Evolutionary conservation across 2,329 filamentous ascomycete genomes (phyloP).

Genomic region (Apiospora phragmitis): DNA sequence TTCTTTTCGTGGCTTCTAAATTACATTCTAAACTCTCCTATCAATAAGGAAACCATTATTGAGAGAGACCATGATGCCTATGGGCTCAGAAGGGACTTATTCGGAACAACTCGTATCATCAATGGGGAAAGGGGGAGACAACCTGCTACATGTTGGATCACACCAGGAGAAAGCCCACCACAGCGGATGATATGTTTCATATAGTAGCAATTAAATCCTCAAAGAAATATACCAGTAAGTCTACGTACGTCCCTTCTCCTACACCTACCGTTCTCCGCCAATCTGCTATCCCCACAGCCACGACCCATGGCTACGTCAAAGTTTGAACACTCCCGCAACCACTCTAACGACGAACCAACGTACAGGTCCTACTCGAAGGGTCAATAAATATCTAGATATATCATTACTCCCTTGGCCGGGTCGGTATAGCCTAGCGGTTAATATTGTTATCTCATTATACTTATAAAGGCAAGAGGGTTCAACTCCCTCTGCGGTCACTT

Average conservation of each 20-base stretch:
- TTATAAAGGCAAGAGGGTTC: background rate
- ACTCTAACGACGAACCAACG: background rate
- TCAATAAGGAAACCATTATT: no score
- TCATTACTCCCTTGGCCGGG: background rate
- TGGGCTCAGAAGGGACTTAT: no score
- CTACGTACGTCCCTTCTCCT: background rate
- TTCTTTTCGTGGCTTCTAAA: background rate
- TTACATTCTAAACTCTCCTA: no score
- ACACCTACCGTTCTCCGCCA: background rate
- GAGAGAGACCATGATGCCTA: no score
- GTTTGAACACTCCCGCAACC: background rate
- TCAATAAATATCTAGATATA: background rate
- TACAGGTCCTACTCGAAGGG: background rate
- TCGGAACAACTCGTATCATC: no score
- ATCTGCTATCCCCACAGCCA: background rate
- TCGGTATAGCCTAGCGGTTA: background rate
- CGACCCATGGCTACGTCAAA: background rate
- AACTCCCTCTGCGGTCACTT: background rate
- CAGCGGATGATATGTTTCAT: no score
- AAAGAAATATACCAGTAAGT: no score
- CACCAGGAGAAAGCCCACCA: no score
- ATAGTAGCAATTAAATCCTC: no score
- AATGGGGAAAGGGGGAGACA: no score
- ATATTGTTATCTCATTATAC: background rate
- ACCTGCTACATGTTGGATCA: no score